Conservation (phyloP, 106 monocot species). For the Posidonia australis region DNA sequence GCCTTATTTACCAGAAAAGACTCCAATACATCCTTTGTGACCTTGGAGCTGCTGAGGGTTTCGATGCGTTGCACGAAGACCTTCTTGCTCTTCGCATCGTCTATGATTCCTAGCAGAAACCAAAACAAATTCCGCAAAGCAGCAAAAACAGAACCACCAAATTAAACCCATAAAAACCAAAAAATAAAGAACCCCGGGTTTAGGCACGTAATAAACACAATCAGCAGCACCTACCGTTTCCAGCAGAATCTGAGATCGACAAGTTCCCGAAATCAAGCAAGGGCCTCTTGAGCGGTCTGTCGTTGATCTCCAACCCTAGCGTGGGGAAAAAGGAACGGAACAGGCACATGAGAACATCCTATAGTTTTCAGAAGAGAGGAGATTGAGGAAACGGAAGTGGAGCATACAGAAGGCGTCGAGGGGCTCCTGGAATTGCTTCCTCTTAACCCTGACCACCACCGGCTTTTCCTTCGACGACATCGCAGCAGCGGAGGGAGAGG, state of each 20-base stretch:
- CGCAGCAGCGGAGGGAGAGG: background rate
- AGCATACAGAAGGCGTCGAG: background rate
- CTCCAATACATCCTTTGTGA: conserved; percentile 1
- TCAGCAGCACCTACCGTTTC: background rate
- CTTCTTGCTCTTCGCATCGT: conserved; percentile 7
- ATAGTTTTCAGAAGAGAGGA: background rate
- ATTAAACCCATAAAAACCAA: background rate
- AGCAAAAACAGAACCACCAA: too few relatives aligned
- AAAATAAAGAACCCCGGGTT: background rate
- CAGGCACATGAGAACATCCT: background rate
- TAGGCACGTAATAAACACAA: too few relatives aligned
- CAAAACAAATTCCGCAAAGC: background rate
- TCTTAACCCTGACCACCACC: conserved; percentile 9
- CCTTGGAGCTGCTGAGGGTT: conserved; percentile 1
- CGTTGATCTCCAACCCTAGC: conserved; percentile 19
- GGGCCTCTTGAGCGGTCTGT: conserved; percentile 9
- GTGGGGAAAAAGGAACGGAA: background rate
- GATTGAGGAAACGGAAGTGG: background rate
- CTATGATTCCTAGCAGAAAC: background rate
- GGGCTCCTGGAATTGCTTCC: conserved; percentile 7
- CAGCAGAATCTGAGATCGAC: conserved; percentile 5
- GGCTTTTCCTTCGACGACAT: background rate
- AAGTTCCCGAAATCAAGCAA: conserved; percentile 8
- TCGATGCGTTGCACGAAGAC: conserved; percentile 17
- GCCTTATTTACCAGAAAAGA: conserved; percentile 11